Percentiles rank a stretch among this genome's conserved stretches.
Evolutionary conservation across 1,139 yeast species (phyloP).

Genomic region (Lodderomyces orthopsilosis): DNA sequence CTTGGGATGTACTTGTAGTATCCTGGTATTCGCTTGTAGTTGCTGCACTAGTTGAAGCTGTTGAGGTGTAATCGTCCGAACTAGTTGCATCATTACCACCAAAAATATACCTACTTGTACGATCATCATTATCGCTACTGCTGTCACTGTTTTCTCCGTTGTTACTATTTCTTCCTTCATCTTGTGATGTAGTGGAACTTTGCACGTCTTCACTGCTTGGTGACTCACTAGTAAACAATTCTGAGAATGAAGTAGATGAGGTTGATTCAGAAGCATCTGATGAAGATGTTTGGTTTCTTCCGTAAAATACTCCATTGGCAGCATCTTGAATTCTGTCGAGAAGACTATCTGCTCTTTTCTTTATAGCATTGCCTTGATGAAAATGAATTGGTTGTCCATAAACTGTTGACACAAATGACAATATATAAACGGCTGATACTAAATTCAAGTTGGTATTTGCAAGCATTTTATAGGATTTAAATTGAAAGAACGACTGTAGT

Average conservation of each 20-base stretch:
- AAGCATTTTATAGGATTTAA: conserved; percentile 7
- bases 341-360: conserved; percentile 3
- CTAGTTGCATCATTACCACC: not conserved
- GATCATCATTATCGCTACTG: not conserved
- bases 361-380: not conserved
- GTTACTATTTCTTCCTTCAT: not conserved
- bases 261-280: conserved; percentile 5
- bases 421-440: conserved; percentile 11
- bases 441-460: conserved; percentile 11
- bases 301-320: conserved; percentile 1
- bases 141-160: not conserved
- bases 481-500: conserved; percentile 12
- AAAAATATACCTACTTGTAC: not conserved
- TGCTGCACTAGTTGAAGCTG: not conserved
- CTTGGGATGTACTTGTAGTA: not conserved
- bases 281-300: not conserved
- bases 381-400: conserved; percentile 6
- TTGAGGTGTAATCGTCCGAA: not conserved
- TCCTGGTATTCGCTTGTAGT: not conserved
- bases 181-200: conserved; percentile 1
- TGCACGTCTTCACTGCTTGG: not conserved
- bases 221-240: not conserved
- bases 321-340: not conserved
- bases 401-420: conserved; percentile 9
- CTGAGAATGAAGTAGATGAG: conserved; percentile 3